These are phyloP conservation scores for Dothideomycetes sp. DNA, from an alignment of 2,329 filamentous ascomycete species.

Conservation along the genomic window DNA sequence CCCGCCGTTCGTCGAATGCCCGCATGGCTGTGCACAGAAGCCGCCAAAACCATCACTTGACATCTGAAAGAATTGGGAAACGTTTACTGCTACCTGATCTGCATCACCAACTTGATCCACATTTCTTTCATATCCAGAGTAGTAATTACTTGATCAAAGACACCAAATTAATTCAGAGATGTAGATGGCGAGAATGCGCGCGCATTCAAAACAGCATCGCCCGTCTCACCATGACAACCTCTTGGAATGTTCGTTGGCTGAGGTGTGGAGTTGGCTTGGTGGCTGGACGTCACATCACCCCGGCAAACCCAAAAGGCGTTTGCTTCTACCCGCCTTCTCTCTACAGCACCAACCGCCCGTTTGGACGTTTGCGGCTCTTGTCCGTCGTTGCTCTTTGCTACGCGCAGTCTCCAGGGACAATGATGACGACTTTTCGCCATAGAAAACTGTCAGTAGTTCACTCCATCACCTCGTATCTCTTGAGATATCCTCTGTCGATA, in stretches of 20 bases:
- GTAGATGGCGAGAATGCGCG: background rate
- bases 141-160: too few relatives aligned
- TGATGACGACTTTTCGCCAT: conserved; percentile 4
- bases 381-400: conserved; percentile 7
- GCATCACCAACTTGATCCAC: too few relatives aligned
- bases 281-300: conserved; percentile 1
- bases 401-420: conserved; percentile 5
- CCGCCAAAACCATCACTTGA: too few relatives aligned
- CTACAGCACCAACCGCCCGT: conserved; percentile 1
- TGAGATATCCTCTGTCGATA: too few relatives aligned
- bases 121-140: too few relatives aligned
- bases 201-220: background rate
- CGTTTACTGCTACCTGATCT: too few relatives aligned
- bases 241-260: conserved; percentile 5
- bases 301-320: conserved; percentile 1
- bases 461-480: too few relatives aligned
- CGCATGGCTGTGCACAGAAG: too few relatives aligned
- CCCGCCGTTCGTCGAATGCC: too few relatives aligned
- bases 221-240: background rate
- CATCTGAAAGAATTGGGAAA: too few relatives aligned
- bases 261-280: background rate
- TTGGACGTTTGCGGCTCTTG: background rate
- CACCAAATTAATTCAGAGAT: background rate
- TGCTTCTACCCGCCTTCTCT: too few relatives aligned
- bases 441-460: conserved; percentile 7